Conservation (phyloP, 2,329 filamentous ascomycete genomes). For the Cordyceps cicadae region DNA sequence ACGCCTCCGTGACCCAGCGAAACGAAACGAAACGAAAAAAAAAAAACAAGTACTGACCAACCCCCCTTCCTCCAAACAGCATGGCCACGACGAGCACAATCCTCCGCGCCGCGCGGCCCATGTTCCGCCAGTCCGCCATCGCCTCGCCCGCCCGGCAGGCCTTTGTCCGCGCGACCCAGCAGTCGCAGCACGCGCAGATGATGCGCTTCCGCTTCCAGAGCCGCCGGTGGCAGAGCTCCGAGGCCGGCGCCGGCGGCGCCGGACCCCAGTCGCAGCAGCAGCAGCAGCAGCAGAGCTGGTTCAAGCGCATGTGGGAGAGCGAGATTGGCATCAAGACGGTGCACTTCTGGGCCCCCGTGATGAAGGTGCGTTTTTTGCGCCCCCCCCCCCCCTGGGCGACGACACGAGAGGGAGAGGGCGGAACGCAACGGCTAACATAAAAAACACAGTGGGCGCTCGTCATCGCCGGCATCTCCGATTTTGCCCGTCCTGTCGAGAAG, state of each 20-base stretch:
- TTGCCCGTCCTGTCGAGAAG: conserved; percentile 82
- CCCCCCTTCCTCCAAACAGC: neutral
- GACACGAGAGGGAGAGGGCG: too few relatives aligned
- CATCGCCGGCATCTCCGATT: conserved; percentile 83
- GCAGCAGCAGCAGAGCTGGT: conserved; percentile 41
- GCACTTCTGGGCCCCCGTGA: conserved; percentile 97
- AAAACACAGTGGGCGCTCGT: conserved; percentile 68
- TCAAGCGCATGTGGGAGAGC: conserved; percentile 77
- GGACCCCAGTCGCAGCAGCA: conserved; percentile 23
- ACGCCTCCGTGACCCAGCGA: neutral
- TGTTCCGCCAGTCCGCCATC: conserved; percentile 47
- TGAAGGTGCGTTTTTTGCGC: conserved; percentile 54
- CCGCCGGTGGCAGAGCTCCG: conserved; percentile 65
- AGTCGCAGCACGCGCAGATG: conserved; percentile 25
- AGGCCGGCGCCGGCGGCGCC: conserved; percentile 29
- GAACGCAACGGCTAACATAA: conserved; percentile 24
- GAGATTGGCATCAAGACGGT: conserved; percentile 83
- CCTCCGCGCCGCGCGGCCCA: conserved; percentile 47
- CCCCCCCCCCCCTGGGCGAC: neutral
- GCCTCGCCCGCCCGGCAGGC: conserved; percentile 46
- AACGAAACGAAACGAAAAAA: neutral
- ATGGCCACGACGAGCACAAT: conserved; percentile 42
- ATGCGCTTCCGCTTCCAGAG: conserved; percentile 35
- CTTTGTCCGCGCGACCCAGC: conserved; percentile 34
- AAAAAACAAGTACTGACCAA: neutral